phyloP scores from a whole-genome alignment of 2,329 filamentous ascomycete species.

The Cordyceps tenuipes region DNA sequence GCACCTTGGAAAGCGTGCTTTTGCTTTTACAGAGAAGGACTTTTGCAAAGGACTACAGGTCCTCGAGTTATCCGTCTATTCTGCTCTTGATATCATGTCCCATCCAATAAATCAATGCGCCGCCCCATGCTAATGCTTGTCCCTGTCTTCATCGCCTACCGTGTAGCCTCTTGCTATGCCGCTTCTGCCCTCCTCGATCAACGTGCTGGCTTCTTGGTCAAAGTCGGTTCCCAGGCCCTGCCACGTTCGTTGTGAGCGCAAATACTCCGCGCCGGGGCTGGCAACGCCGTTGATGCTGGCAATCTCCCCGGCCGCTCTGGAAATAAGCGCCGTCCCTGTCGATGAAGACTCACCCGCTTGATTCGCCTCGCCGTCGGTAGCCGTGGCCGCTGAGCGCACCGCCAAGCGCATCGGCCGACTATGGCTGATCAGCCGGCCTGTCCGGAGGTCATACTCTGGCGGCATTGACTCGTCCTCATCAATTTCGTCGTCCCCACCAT shows the following conservation, averaged over 20 bases:
- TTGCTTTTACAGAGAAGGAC: no score
- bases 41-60: no score
- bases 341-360: slow-evolving; percentile 15
- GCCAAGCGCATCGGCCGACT: slow-evolving; percentile 60
- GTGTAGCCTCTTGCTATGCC: slow-evolving; percentile 86
- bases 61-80: not conserved
- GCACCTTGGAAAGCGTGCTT: no score
- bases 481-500: slow-evolving; percentile 30
- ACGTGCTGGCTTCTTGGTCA: slow-evolving; percentile 48
- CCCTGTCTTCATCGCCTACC: slow-evolving; percentile 49
- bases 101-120: not conserved
- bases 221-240: slow-evolving; percentile 86
- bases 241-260: slow-evolving; percentile 80
- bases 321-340: slow-evolving; percentile 40
- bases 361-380: slow-evolving; percentile 10
- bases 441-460: slow-evolving; percentile 87
- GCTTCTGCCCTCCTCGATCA: slow-evolving; percentile 76
- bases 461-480: slow-evolving; percentile 66
- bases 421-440: slow-evolving; percentile 71
- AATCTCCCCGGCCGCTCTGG: slow-evolving; percentile 55
- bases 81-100: not conserved
- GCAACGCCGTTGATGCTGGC: slow-evolving; percentile 74
- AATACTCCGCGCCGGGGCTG: slow-evolving; percentile 86
- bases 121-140: slow-evolving; percentile 20
- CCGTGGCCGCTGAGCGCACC: not conserved